Conservation (phyloP, 768 basidiomycete species). For the Lanmaoa pseudosensibilis region DNA sequence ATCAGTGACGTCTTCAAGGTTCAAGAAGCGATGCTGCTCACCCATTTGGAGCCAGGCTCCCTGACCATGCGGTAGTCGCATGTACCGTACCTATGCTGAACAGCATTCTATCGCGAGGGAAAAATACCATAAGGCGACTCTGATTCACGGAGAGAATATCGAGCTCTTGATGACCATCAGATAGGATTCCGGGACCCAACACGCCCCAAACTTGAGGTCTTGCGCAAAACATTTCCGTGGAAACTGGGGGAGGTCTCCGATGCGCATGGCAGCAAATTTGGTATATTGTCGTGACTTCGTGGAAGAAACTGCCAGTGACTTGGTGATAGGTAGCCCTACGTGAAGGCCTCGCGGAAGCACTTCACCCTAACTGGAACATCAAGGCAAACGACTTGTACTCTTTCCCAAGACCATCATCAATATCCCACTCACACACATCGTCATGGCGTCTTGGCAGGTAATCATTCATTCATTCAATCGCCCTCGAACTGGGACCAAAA, state of each 20-base stretch:
- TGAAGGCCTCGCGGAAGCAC: constrained; percentile 14
- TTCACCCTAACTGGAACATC: constrained; percentile 26
- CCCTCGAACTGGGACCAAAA: not conserved
- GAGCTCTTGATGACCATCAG: constrained; percentile 9
- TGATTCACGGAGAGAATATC: not conserved
- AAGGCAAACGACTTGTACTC: constrained; percentile 3
- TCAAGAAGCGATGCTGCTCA: constrained; percentile 9
- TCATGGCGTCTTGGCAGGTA: too few species aligned
- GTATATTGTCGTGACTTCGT: not conserved
- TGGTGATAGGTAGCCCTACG: constrained; percentile 9
- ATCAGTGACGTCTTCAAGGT: constrained; percentile 10
- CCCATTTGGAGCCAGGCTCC: not conserved
- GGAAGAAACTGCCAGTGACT: not conserved
- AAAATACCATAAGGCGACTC: constrained; percentile 1
- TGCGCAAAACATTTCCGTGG: not conserved
- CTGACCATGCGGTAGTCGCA: constrained; percentile 19
- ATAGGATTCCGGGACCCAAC: not conserved
- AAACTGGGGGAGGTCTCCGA: constrained; percentile 2
- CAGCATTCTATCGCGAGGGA: not conserved
- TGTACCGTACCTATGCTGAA: constrained; percentile 7
- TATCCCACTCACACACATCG: not conserved
- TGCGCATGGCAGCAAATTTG: constrained; percentile 13
- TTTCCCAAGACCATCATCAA: not conserved
- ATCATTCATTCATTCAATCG: too few species aligned
- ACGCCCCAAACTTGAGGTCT: constrained; percentile 15